Conservation (phyloP, 331 rosid species). For the Saraca asoca region DNA sequence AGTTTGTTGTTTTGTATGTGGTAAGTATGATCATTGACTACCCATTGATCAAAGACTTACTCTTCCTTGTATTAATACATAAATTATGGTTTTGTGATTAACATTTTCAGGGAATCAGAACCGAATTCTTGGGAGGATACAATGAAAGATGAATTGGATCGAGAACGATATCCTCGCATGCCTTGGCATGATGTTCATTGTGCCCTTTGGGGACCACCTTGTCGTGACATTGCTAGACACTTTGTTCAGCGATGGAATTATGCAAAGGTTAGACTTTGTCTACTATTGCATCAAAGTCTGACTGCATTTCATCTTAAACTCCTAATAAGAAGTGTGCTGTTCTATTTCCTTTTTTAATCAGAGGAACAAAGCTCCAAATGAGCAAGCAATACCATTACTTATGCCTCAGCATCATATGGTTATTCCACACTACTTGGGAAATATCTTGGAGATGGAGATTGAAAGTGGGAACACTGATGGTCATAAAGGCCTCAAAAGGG, state of each 20-base stretch:
- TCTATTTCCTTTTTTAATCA: slow-evolving; percentile 34
- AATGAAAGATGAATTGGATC: slow-evolving; percentile 94
- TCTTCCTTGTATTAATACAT: slow-evolving; percentile 12
- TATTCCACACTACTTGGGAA: slow-evolving; percentile 95
- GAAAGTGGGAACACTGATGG: slow-evolving; percentile 43
- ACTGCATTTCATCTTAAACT: slow-evolving; percentile 32
- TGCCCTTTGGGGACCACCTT: slow-evolving; percentile 99
- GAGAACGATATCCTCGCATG: slow-evolving; percentile 90
- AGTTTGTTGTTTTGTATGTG: slow-evolving; percentile 28
- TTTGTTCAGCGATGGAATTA: slow-evolving; percentile 99
- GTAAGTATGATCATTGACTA: slow-evolving; percentile 18
- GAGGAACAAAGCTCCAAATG: slow-evolving; percentile 98
- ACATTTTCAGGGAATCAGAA: slow-evolving; percentile 79
- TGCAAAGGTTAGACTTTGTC: slow-evolving; percentile 68
- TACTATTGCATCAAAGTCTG: slow-evolving; percentile 26
- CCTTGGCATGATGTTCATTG: slow-evolving; percentile 99
- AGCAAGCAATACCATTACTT: slow-evolving; percentile 90
- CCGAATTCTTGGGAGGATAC: slow-evolving; percentile 99
- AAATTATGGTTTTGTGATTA: slow-evolving; percentile 22
- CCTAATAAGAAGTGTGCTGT: slow-evolving; percentile 5
- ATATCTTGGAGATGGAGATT: slow-evolving; percentile 51
- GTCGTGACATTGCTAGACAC: slow-evolving; percentile 97
- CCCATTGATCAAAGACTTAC: slow-evolving; percentile 22
- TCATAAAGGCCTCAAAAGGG: slow-evolving; percentile 43
- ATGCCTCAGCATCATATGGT: slow-evolving; percentile 99